Evolutionary conservation across 495 filamentous ascomycete genomes (phyloP), one percentile per base, ranked within the genome.

Genomic region (Hyaloscypha variabilis): DNA sequence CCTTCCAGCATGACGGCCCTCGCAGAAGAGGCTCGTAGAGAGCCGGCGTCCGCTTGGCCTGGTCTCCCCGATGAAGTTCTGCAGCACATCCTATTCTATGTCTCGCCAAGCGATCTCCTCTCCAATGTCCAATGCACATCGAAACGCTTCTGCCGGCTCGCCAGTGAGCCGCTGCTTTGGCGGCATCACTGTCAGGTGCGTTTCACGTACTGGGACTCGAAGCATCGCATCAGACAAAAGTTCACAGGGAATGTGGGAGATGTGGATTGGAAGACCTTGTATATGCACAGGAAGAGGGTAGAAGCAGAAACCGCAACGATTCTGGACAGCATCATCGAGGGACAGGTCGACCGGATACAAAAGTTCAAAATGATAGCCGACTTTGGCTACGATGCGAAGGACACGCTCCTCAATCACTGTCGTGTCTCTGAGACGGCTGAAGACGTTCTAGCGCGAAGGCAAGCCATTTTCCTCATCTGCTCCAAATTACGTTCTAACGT

Each of bases 341-440:
- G 81, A 21, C 90, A 92, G 71, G 81, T 84, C 25, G 81, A 84
- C 53, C 88, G 93, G 24, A 85, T 94, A 50, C 79, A 82, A 55
- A 88, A 89, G 71, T 86, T 89, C 58, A 82, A 89, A 63, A 73
- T 81, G 39, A 89, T 99, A 58, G 85, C 88, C 61, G 75, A 80
- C 50, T 77, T 87, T 67, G 95, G 93, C 1, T 94, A 91, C 64
- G 93, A 98, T 82, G 91, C 87, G 24, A 97, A 97, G 73, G 95
- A 97, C 73, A 87, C 85, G 25, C 81, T 99, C 42, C 67, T 94
- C 50, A 80, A 83, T 63, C 86, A 96, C 69, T 83, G 82, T 56
- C 76, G 77, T 11, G 77, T 83, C 34, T 78, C 81, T 31, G 81
- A 88, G n/a, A 79, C 84, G 19, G 79, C 74, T 14, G 86, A 90